These are phyloP conservation scores for Thermoascus crustaceus DNA, from an alignment of 2,329 filamentous ascomycete genomes.

Conservation along the genomic window DNA sequence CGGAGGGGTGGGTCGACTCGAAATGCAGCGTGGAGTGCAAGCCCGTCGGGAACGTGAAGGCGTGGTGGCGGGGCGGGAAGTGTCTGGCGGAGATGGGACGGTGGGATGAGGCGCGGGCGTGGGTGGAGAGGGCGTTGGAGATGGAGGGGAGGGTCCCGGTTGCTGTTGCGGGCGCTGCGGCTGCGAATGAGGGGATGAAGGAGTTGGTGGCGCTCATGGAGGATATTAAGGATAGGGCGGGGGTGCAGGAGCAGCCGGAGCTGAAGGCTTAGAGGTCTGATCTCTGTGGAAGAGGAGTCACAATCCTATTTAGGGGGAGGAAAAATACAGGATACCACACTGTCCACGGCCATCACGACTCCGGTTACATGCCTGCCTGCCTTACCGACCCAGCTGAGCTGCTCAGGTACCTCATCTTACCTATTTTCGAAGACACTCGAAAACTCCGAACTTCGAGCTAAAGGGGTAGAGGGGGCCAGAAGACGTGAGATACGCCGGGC, in stretches of 20 bases:
- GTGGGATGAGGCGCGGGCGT: slow-evolving; percentile 70
- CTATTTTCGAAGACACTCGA: no score
- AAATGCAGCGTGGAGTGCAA: slow-evolving; percentile 83
- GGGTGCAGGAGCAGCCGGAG: slow-evolving; percentile 31
- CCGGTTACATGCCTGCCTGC: no score
- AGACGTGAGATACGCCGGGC: no score
- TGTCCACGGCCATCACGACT: no score
- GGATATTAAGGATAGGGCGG: slow-evolving; percentile 56
- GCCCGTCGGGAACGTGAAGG: slow-evolving; percentile 81
- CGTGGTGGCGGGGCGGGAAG: slow-evolving; percentile 81
- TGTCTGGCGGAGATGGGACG: slow-evolving; percentile 88
- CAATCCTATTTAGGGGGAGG: background rate
- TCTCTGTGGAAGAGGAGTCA: background rate
- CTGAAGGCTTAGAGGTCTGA: background rate
- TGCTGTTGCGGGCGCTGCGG: no score
- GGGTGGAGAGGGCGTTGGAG: slow-evolving; percentile 70
- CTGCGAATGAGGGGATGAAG: slow-evolving; percentile 42
- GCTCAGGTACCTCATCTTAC: no score
- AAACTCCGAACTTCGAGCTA: no score
- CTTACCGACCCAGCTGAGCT: no score
- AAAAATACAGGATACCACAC: background rate
- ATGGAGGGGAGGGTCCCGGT: slow-evolving; percentile 63
- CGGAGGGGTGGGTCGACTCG: slow-evolving; percentile 79
- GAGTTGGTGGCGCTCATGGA: slow-evolving; percentile 52
- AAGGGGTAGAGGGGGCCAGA: no score